phyloP scores from a whole-genome alignment of 176 grass and related monocot species.

The Paspalum vaginatum region DNA sequence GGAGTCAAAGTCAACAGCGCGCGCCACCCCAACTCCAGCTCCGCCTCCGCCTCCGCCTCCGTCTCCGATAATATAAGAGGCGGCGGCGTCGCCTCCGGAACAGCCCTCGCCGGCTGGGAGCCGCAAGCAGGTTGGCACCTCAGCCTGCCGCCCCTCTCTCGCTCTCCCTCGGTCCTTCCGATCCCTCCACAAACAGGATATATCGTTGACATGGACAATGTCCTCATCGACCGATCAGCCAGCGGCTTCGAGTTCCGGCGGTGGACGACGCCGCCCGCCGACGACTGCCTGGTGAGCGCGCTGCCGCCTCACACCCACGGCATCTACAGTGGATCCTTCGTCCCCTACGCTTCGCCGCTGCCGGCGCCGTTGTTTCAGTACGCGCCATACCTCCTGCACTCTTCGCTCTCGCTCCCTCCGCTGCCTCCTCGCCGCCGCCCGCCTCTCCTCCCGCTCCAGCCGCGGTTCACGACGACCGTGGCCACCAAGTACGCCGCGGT shows the following conservation, averaged over 20 bases:
- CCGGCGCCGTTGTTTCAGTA: background rate
- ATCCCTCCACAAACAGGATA: background rate
- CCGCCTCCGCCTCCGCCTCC: too few species aligned
- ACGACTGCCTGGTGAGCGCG: background rate
- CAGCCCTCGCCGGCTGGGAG: background rate
- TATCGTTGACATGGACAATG: slow-evolving; percentile 34
- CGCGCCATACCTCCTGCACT: background rate
- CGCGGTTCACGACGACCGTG: background rate
- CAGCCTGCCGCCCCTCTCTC: background rate
- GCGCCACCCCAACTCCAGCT: too few species aligned
- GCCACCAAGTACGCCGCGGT: background rate
- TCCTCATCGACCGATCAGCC: slow-evolving; percentile 29
- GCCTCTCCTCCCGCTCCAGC: slow-evolving; percentile 36
- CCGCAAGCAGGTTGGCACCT: slow-evolving; percentile 10
- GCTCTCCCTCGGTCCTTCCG: background rate
- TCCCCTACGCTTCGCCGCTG: slow-evolving; percentile 9
- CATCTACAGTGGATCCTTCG: background rate
- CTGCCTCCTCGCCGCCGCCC: slow-evolving; percentile 35
- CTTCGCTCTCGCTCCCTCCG: slow-evolving; percentile 34
- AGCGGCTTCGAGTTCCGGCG: slow-evolving; percentile 16
- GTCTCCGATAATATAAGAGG: slow-evolving; percentile 21
- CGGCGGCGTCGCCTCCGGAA: slow-evolving; percentile 17
- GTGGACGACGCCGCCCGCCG: background rate
- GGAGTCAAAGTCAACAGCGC: too few species aligned
- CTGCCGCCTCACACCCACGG: background rate